These are phyloP conservation scores for Aureobasidium sp. DNA, from an alignment of 2,329 filamentous ascomycete genomes.

Conservation along the genomic window DNA sequence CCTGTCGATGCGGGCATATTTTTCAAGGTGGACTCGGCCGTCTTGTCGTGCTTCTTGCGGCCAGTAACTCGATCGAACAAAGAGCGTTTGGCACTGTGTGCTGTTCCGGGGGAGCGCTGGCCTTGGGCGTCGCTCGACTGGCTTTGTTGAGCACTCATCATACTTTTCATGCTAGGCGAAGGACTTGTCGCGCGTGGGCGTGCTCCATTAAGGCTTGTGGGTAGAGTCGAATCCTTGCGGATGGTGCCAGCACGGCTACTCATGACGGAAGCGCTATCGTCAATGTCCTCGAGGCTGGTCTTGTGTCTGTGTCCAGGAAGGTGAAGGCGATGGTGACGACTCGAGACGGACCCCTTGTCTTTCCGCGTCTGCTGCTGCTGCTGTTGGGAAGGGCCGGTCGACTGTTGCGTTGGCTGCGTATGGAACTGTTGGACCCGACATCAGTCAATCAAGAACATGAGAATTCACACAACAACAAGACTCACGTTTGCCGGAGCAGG, in stretches of 20 bases:
- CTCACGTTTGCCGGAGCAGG: conserved; percentile 8
- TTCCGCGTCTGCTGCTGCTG: neutral
- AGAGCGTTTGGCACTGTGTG: conserved; percentile 40
- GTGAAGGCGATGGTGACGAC: conserved; percentile 45
- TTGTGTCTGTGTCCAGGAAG: conserved; percentile 61
- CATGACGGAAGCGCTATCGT: conserved; percentile 31
- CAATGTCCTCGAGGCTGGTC: conserved; percentile 46
- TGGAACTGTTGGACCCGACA: neutral
- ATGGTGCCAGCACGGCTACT: conserved; percentile 3
- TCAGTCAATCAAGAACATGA: neutral
- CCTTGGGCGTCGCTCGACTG: conserved; percentile 12
- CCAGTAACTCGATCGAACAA: conserved; percentile 47
- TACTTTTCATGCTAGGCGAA: conserved; percentile 52
- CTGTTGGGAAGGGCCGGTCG: neutral
- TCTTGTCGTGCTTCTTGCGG: conserved; percentile 36
- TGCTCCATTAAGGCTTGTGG: conserved; percentile 31
- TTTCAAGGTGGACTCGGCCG: conserved; percentile 28
- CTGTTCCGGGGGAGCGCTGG: conserved; percentile 48
- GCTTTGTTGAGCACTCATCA: conserved; percentile 51
- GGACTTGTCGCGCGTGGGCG: conserved; percentile 67
- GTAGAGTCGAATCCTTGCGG: neutral
- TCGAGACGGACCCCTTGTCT: neutral
- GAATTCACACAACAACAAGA: neutral
- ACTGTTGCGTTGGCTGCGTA: neutral
- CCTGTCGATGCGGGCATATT: conserved; percentile 33